phyloP scores from a whole-genome alignment of 768 basidiomycete species.

The Arthromyces matolae region DNA sequence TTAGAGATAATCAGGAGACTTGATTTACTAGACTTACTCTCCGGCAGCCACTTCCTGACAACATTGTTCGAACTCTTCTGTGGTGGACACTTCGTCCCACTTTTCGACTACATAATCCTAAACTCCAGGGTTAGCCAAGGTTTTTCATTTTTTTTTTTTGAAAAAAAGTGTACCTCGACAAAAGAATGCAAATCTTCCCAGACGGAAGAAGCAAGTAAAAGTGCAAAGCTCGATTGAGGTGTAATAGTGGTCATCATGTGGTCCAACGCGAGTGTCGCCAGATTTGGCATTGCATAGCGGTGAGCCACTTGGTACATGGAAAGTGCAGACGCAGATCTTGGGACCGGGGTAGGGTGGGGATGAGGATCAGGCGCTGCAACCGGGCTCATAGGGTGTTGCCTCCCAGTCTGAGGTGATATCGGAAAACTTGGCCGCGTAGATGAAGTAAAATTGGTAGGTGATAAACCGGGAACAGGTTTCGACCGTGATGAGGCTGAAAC shows the following conservation, averaged over 20 bases:
- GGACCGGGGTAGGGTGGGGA: constrained; percentile 60
- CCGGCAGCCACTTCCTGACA: constrained; percentile 70
- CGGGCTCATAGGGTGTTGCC: constrained; percentile 31
- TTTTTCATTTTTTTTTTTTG: no score
- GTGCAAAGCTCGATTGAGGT: constrained; percentile 60
- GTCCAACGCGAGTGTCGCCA: constrained; percentile 64
- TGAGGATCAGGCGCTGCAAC: constrained; percentile 58
- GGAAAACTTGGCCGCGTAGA: constrained; percentile 38
- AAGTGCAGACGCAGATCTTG: constrained; percentile 66
- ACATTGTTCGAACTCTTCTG: constrained; percentile 63
- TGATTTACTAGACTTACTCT: constrained; percentile 62
- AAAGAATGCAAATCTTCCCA: constrained; percentile 64
- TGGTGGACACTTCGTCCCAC: constrained; percentile 66
- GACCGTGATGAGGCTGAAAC: constrained; percentile 25
- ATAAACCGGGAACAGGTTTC: constrained; percentile 39
- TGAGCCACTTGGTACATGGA: constrained; percentile 77
- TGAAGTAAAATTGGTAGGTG: constrained; percentile 30
- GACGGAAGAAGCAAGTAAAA: constrained; percentile 62
- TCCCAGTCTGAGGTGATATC: constrained; percentile 42
- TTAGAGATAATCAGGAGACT: no score
- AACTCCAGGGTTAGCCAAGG: no score
- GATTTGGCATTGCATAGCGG: constrained; percentile 63
- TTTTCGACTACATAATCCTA: constrained; percentile 75
- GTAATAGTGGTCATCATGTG: constrained; percentile 71
- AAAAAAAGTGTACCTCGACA: constrained; percentile 46